Base-by-base conservation (phyloP, 768 basidiomycete genomes). In the Leccinum fibrillosum region DNA sequence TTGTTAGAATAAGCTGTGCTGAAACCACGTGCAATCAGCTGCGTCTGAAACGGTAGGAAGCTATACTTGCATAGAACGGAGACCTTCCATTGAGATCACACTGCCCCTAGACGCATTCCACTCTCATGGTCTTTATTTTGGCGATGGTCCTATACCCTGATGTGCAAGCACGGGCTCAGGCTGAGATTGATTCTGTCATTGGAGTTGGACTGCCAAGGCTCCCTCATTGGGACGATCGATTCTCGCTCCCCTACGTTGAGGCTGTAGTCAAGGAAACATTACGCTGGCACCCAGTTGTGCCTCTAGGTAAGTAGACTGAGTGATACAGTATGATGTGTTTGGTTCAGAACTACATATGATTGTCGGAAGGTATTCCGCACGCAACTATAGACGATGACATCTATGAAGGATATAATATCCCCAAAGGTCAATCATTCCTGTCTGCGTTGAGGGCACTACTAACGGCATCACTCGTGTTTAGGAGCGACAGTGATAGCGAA, bases 391-490 rank as follows among this genome's bases (percentile, higher is more conserved):
- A 74, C 34, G 78, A 79, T 54, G 80, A 78, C 50, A 55, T 73
- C 17, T 80, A 80, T 56, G 67, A 74, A 49, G 75, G 78, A 23
- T 79, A 80, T 55, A 61, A 80, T 5, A 86, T 86, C 45, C 82
- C 85, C 9, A 75, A 76, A 60, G 83, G 82, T 62, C 69, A 77
- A 30, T 34, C 25, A 7, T 50, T 32, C 45, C 32, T 49, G 12
- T 23, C 49, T 44, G 21, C 48, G 47, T 5, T 49, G 47, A 59
- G 25, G 34, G 19, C 3, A 30, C 35, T 15, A 12, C 23, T 39
- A 5, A 60, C 12, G 19, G 2, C 44, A 23, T 39, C 19, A 30
- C 30, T 15, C 45, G 17, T n/a, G 2, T 32, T 23, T 13, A 64
- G 69, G 70, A 2, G 66, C 60, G n/a, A 69, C 61, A 2, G 63